A percentile compares a stretch with the other conserved stretches of the same genome.
These are phyloP conservation scores for Aspergillus avenaceus DNA, from an alignment of 495 filamentous ascomycete genomes.

Conservation along the genomic window DNA sequence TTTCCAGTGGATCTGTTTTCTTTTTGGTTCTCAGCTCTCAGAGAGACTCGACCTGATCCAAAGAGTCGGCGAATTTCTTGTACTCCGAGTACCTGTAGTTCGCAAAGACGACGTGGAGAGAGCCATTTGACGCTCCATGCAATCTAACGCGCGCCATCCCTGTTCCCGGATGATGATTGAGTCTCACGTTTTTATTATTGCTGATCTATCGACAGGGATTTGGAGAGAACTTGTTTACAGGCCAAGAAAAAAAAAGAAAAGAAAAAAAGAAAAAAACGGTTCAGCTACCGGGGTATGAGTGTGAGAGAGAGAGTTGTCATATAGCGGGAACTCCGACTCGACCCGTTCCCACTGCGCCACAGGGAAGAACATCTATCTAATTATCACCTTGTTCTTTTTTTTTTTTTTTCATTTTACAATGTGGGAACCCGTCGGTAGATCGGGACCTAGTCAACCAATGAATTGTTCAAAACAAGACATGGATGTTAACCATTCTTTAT, in stretches of 20 bases:
- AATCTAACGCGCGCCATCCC: neutral
- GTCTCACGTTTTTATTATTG: neutral
- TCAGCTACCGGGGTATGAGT: neutral
- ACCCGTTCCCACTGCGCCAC: conserved; percentile 4
- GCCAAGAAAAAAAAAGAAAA: neutral
- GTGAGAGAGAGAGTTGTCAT: neutral
- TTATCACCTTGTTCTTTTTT: too few relatives aligned
- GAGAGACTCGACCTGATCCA: too few relatives aligned
- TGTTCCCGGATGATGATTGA: neutral
- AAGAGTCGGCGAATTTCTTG: neutral
- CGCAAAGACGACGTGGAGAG: neutral
- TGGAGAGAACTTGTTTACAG: neutral
- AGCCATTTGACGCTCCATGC: neutral
- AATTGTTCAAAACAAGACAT: neutral
- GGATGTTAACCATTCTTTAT: neutral
- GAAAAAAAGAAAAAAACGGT: neutral
- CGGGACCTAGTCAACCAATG: neutral
- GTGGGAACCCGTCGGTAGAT: conserved; percentile 1
- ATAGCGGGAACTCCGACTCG: conserved; percentile 1
- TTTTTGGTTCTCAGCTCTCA: neutral
- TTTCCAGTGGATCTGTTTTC: neutral
- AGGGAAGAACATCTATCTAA: neutral
- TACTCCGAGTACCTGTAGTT: neutral
- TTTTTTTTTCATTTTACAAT: neutral
- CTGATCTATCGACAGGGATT: neutral